Base-by-base conservation (phyloP, 495 filamentous ascomycete species). In the Penicillium atrosanguineum region DNA sequence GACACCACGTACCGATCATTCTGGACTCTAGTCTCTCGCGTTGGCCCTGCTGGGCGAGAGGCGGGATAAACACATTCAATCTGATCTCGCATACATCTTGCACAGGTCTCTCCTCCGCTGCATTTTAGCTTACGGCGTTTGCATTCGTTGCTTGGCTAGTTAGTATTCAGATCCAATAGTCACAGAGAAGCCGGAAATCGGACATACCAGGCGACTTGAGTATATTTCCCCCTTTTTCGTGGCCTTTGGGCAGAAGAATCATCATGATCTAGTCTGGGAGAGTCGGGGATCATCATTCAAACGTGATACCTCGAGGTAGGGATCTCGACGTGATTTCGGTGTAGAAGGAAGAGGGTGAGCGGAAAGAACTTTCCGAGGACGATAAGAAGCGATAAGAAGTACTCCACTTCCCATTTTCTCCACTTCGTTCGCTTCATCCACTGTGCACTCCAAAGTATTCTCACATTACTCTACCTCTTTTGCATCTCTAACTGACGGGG, bases 41-140 rank as follows among this genome's bases (percentile, higher is more conserved):
- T 16, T 37, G 52, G 45, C 8, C 19, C 51, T 2, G 23, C 20
- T 16, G 60, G 36, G 7, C 52, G 50, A 50, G 56, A 59, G 0
- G 59, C 46, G 11, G 71, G 50, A 63, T 91, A 96, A 61, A 87
- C 76, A 52, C 93, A 84, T 21, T 78, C 79, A 50, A 90, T 79
- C 53, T 89, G 49, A 23, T 73, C 61, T 7, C 66, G 88, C 52
- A 83, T 83, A 68, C 91, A 96, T 55, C 90, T 81, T 47, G 85
- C 81, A 61, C 91, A 96, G 1, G 86, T 84, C 1, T 72, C 78
- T 53, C 90, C 82, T 45, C 91, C 91, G 65, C 91, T 92, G 69
- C 91, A 96, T 66, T 94, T 95, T 68, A 95, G 87, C 71, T 96
- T 95, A 41, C 91, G 85, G 20, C 90, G 79, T 60, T 95, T 95